phyloP scores from a whole-genome alignment of 192 early-diverging fungal genomes.

The Backusella tarrabulga region DNA sequence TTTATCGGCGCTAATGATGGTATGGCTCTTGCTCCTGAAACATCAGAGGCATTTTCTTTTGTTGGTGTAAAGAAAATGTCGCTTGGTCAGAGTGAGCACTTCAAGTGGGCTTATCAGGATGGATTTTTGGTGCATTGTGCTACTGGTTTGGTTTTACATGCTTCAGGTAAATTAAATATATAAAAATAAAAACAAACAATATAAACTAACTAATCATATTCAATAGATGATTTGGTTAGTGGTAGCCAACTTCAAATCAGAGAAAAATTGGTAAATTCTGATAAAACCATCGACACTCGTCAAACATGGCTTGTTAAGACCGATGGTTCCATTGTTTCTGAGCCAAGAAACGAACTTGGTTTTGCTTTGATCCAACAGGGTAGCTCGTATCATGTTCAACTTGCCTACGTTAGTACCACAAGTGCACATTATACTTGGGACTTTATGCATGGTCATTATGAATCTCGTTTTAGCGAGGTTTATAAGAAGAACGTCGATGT shows the following conservation, averaged over 20 bases:
- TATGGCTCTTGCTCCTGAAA: constrained; percentile 14
- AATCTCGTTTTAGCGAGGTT: background rate
- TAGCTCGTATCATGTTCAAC: background rate
- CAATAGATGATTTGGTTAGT: constrained; percentile 11
- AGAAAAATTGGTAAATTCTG: background rate
- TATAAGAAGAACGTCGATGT: constrained; percentile 4
- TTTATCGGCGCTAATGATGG: constrained; percentile 18
- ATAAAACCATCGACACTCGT: background rate
- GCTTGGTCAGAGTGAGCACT: background rate
- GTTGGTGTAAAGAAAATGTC: background rate
- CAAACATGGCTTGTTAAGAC: constrained; percentile 17
- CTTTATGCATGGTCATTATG: constrained; percentile 11
- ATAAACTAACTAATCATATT: background rate
- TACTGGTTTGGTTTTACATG: constrained; percentile 28
- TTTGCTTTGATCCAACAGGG: constrained; percentile 15
- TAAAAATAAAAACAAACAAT: background rate
- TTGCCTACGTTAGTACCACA: background rate
- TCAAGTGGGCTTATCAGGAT: constrained; percentile 15
- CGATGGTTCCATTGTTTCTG: constrained; percentile 11
- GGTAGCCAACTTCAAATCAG: constrained; percentile 20
- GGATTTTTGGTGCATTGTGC: constrained; percentile 23
- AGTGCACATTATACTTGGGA: constrained; percentile 12
- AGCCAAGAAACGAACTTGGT: constrained; percentile 6
- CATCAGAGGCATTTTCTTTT: constrained; percentile 14
- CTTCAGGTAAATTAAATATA: constrained; percentile 11